Evolutionary conservation across 2,329 filamentous ascomycete genomes (phyloP).

Genomic region (Colletotrichum eremochloae): DNA sequence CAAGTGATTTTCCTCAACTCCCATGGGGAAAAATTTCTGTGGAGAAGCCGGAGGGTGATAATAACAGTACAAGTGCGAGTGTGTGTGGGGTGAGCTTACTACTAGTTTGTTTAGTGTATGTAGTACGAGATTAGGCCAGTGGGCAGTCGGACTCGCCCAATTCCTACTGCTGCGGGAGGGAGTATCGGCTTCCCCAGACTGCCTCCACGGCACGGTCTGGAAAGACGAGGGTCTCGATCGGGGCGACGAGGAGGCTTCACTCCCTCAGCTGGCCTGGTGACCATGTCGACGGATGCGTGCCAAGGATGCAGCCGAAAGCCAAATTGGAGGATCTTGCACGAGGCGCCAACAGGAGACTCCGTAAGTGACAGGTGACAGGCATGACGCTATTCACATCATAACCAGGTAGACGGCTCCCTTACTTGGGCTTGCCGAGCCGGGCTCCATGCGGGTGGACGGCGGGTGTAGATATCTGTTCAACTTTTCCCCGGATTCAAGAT

Average conservation of each 20-base stretch:
- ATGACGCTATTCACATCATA: slow-evolving; percentile 24
- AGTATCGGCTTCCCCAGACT: neutral
- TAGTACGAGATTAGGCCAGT: slow-evolving; percentile 18
- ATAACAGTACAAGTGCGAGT: neutral
- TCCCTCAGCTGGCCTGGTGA: neutral
- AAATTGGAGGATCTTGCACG: slow-evolving; percentile 13
- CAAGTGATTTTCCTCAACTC: neutral
- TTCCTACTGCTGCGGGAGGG: neutral
- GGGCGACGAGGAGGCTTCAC: neutral
- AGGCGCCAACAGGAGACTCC: slow-evolving; percentile 37
- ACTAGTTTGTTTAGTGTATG: neutral
- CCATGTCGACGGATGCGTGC: slow-evolving; percentile 17
- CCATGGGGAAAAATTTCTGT: slow-evolving; percentile 9
- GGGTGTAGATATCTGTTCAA: neutral
- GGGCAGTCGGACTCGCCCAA: neutral
- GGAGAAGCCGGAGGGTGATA: slow-evolving; percentile 21
- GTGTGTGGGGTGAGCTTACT: slow-evolving; percentile 15
- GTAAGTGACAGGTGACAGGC: slow-evolving; percentile 1
- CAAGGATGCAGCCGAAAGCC: slow-evolving; percentile 3
- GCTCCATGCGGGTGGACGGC: slow-evolving; percentile 4
- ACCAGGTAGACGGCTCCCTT: slow-evolving; percentile 16
- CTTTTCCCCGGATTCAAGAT: slow-evolving; percentile 30
- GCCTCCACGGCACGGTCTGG: neutral
- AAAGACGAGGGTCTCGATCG: neutral
- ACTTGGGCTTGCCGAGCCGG: slow-evolving; percentile 11